Evolutionary conservation across 208 protist genomes (phyloP), one percentile per base, ranked within the genome.

Genomic region (Borovskyia barvae): DNA sequence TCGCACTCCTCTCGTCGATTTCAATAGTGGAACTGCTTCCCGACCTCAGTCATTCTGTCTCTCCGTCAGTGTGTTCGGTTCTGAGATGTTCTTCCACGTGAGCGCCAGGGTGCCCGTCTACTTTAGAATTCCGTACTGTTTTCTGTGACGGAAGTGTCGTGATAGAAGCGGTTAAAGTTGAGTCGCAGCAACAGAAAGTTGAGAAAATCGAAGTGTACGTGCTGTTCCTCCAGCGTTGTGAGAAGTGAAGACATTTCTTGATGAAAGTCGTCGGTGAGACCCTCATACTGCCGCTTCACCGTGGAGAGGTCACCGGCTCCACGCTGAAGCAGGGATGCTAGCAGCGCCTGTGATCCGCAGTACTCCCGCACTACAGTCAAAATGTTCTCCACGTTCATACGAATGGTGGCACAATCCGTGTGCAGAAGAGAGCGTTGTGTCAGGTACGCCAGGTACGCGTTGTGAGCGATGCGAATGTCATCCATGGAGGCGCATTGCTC

Each of bases 141-240:
- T 15, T 45, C 70, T 28, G 67, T 42, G 19, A 40, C 45, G 11
- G 65, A 64, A 11, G 22, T 70, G 43, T 88, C 77, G 61, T 76
- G 69, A 52, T 88, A 88, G 53, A 75, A 88, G 19, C 72, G 60
- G 60, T 88, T 88, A 47, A 88, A 88, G 60, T 88, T 84, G 45
- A 88, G 75, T 8, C 81, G 65, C 36, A 88, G 77, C 43, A 85
- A 65, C 55, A 88, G 49, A 71, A 85, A 88, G 62, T 82, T 88
- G 15, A 88, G 55, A 50, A 88, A 88, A 50, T 82, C 81, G 51
- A 88, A 84, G 42, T 88, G 59, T 28, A 79, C 43, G 52, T 88
- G 81, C 58, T 88, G 81, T 42, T 88, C 81, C 39, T 88, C 76
- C 36, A 88, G 40, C 41, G 75, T 81, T 30, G 66, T 78, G 24